Evolutionary conservation across 495 filamentous ascomycete genomes (phyloP).

Genomic region (Xeromyces bisporus): DNA sequence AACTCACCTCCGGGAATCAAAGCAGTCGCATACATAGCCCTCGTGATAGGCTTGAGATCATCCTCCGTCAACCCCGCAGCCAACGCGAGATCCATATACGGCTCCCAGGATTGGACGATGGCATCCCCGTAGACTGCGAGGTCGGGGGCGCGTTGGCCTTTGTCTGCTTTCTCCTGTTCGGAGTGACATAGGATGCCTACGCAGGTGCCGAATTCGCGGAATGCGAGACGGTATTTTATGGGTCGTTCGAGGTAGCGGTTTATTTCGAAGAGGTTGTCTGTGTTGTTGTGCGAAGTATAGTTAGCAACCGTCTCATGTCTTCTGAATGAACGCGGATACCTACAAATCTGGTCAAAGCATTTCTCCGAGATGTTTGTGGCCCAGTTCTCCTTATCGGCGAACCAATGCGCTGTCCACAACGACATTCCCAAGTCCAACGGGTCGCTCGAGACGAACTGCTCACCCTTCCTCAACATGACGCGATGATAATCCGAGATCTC

Average conservation of each 20-base stretch:
- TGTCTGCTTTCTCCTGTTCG: slow-evolving; percentile 18
- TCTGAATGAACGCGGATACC: neutral
- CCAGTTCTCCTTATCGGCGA: slow-evolving; percentile 34
- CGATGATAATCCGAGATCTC: slow-evolving; percentile 44
- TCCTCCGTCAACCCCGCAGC: slow-evolving; percentile 19
- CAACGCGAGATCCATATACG: slow-evolving; percentile 22
- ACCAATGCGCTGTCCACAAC: slow-evolving; percentile 46
- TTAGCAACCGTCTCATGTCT: neutral
- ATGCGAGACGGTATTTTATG: slow-evolving; percentile 34
- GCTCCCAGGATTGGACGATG: slow-evolving; percentile 38
- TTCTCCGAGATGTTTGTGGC: slow-evolving; percentile 23
- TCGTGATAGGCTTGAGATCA: slow-evolving; percentile 40
- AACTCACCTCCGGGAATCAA: slow-evolving; percentile 44
- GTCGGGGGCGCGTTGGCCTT: slow-evolving; percentile 24
- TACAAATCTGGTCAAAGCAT: slow-evolving; percentile 32
- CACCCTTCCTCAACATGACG: slow-evolving; percentile 34
- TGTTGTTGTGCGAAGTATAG: neutral
- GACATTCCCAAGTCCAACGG: slow-evolving; percentile 49
- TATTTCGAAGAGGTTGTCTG: slow-evolving; percentile 27
- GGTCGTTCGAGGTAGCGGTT: slow-evolving; percentile 24
- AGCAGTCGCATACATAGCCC: slow-evolving; percentile 51
- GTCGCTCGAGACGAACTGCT: slow-evolving; percentile 34
- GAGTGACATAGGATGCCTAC: slow-evolving; percentile 39
- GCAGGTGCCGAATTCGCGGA: slow-evolving; percentile 45
- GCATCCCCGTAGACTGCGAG: slow-evolving; percentile 23